Evolutionary conservation across 2,329 filamentous ascomycete genomes (phyloP), one percentile per base, ranked within the genome.

Genomic region (Alternaria brassicae): DNA sequence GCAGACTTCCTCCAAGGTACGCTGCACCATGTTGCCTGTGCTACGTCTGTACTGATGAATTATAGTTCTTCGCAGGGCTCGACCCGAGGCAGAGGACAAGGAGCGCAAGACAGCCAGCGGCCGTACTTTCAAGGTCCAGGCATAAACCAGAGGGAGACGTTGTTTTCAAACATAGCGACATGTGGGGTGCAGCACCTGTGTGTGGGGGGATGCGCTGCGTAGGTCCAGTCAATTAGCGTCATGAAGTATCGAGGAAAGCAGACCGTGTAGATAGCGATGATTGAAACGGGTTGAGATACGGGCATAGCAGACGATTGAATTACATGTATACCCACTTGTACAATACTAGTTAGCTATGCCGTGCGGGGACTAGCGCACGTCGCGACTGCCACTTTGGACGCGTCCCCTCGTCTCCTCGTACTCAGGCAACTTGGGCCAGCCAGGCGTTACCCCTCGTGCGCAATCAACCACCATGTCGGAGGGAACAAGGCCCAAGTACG

Each of bases 21-120:
- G 84, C 70, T 47, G 17, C 37, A 4, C 36, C 0, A 17, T 13
- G 2, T 15, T 6, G 21, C 23, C 6, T 32, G 23, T 17, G 15
- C 4, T 15, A 36, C 39, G 2, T 32, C n/a, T 36, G 19, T 54
- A 60, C 80, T 84, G 68, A 85, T 69, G 44, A 40, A 25, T 34
- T 21, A 30, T 72, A 96, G 94, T 99, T n/a, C 86, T 99, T 67
- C 94, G 96, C 77, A 88, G 96, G 82, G 95, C 95, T 61, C 87
- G 95, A 72, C 96, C 95, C 41, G 95, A 99, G 78, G 93, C 90
- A 71, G 94, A 98, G 80, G 95, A 98, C 81, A 94, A 94, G 82
- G 96, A 99, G 82, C 89, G 92, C 74, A 99, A 99, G 88, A 99
- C 95, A 57, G 95, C 96, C 45, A 98, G 92, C 78, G 95, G 95